Evolutionary conservation across 129 eudicot species (phyloP).

Genomic region (Gnaphalium uliginosum): DNA sequence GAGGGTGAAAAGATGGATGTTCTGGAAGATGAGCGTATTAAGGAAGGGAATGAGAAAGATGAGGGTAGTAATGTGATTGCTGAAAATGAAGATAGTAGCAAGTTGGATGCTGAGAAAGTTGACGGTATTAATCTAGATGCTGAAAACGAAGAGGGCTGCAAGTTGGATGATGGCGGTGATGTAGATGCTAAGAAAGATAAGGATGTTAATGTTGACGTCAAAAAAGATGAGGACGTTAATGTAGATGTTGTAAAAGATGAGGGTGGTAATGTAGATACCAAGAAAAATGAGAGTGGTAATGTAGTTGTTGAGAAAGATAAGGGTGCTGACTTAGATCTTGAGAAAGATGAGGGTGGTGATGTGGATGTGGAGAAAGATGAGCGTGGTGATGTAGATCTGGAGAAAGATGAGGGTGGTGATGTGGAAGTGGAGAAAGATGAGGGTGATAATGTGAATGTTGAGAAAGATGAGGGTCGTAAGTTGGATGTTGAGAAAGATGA

Average conservation of each 20-base stretch:
- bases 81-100: slow-evolving; percentile 7
- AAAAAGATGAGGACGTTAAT: not conserved
- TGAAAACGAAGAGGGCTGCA: not conserved
- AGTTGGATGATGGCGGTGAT: not conserved
- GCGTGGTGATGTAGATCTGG: not conserved
- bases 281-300: slow-evolving; percentile 1
- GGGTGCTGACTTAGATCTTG: not conserved
- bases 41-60: slow-evolving; percentile 12
- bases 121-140: slow-evolving; percentile 11
- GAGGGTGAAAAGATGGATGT: not conserved
- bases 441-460: not conserved
- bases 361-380: not conserved
- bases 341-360: not conserved
- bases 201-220: not conserved
- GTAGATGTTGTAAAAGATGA: slow-evolving; percentile 11
- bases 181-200: not conserved
- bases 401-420: slow-evolving; percentile 18
- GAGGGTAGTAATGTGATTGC: not conserved
- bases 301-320: not conserved
- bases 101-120: slow-evolving; percentile 13
- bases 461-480: not conserved
- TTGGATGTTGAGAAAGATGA: slow-evolving; percentile 12
- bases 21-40: not conserved
- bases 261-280: not conserved
- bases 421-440: slow-evolving; percentile 12